Conservation (phyloP, 2,329 filamentous ascomycete genomes). For the Zalaria obscura region DNA sequence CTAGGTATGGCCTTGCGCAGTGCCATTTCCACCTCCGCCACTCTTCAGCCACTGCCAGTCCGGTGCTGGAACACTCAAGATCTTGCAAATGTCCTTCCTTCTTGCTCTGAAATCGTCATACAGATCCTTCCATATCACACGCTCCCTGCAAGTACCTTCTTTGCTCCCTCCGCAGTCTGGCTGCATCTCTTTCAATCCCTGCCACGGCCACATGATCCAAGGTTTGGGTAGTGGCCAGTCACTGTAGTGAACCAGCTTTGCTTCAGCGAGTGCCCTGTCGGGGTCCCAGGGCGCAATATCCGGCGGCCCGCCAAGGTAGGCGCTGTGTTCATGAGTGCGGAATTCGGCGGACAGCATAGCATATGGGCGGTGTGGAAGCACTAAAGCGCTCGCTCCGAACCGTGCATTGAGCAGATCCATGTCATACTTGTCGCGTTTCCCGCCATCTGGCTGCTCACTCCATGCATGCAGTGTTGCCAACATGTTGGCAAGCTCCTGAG, state of each 20-base stretch:
- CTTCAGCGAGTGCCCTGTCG: slow-evolving; percentile 39
- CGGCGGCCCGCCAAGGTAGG: slow-evolving; percentile 34
- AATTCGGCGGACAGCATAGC: slow-evolving; percentile 50
- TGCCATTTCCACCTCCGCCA: no score
- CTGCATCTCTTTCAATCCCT: slow-evolving; percentile 22
- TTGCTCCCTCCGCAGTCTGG: slow-evolving; percentile 21
- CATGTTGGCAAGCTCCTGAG: slow-evolving; percentile 32
- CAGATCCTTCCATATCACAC: slow-evolving; percentile 23
- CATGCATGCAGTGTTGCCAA: slow-evolving; percentile 14
- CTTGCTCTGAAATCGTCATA: slow-evolving; percentile 24
- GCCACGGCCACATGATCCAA: slow-evolving; percentile 33
- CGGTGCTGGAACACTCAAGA: slow-evolving; percentile 23
- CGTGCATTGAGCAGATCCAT: slow-evolving; percentile 55
- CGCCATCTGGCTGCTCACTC: slow-evolving; percentile 3
- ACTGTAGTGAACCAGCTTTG: slow-evolving; percentile 56
- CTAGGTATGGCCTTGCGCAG: no score
- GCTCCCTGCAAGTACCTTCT: slow-evolving; percentile 10
- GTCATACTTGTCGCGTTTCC: slow-evolving; percentile 34
- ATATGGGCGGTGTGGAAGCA: slow-evolving; percentile 51
- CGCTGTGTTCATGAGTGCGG: slow-evolving; percentile 35
- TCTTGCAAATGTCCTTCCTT: slow-evolving; percentile 21
- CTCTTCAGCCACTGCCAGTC: slow-evolving; percentile 20
- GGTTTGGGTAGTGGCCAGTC: slow-evolving; percentile 59
- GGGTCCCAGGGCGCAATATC: slow-evolving; percentile 39
- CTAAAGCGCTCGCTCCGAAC: slow-evolving; percentile 42